Conservation (phyloP, 2,329 filamentous ascomycete genomes). For the Fusarium metavorans region DNA sequence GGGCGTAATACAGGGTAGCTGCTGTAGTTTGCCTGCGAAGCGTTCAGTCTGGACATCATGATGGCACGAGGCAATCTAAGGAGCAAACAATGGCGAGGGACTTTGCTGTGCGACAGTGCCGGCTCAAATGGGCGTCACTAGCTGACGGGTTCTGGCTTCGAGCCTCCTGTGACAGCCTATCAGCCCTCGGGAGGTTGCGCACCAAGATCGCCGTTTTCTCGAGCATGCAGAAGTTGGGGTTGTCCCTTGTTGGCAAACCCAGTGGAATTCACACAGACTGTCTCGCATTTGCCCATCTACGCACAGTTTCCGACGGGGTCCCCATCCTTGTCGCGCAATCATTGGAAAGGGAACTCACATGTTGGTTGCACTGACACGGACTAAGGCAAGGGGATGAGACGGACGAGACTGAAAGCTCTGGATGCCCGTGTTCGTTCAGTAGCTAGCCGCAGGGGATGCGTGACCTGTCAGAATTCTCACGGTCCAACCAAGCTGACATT, state of each 20-base stretch:
- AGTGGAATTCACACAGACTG: background rate
- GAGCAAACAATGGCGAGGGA: conserved; percentile 13
- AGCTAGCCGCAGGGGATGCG: conserved; percentile 1
- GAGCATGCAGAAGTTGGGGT: background rate
- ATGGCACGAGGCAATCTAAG: background rate
- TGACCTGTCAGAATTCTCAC: conserved; percentile 7
- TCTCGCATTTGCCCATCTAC: background rate
- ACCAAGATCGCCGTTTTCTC: background rate
- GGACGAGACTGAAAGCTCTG: background rate
- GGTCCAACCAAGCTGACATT: background rate
- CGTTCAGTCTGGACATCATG: background rate
- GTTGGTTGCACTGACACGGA: background rate
- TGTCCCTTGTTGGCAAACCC: background rate
- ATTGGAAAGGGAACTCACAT: background rate
- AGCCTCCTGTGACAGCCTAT: background rate
- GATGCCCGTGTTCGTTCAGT: background rate
- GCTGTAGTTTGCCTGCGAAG: conserved; percentile 18
- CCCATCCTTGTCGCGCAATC: background rate
- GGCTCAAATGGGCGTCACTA: background rate
- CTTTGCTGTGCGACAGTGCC: conserved; percentile 1
- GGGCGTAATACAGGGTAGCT: conserved; percentile 30
- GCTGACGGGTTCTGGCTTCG: background rate
- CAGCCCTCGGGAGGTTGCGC: background rate
- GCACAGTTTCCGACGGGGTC: background rate
- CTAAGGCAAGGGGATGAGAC: background rate